Conservation (phyloP, 768 basidiomycete genomes). For the Mycena filopes region DNA sequence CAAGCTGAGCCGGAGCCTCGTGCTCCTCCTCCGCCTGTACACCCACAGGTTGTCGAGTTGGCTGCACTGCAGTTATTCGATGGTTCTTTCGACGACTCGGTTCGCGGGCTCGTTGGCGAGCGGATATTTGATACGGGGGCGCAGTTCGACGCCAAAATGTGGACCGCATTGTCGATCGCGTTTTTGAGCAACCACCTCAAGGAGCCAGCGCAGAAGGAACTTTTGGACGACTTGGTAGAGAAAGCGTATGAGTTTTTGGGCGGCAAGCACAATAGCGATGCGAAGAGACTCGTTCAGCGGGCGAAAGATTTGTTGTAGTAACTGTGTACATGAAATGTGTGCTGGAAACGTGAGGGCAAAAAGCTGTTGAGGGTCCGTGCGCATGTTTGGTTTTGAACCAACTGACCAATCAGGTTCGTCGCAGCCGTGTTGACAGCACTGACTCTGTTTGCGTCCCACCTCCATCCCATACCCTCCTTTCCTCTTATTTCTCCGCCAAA, state of each 20-base stretch:
- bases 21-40: conserved; percentile 30
- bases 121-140: conserved; percentile 43
- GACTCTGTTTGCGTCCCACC: conserved; percentile 42
- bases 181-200: conserved; percentile 53
- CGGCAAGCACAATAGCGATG: conserved; percentile 32
- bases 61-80: conserved; percentile 54
- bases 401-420: background rate
- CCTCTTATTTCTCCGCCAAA: conserved; percentile 38
- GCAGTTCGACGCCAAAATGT: conserved; percentile 48
- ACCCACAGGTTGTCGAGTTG: conserved; percentile 47
- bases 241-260: conserved; percentile 56
- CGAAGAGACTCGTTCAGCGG: conserved; percentile 18
- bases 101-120: conserved; percentile 50
- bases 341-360: background rate
- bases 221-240: conserved; percentile 52
- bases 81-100: conserved; percentile 56
- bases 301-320: conserved; percentile 24
- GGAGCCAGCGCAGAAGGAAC: conserved; percentile 46
- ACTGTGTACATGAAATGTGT: background rate
- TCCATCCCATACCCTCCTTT: conserved; percentile 35
- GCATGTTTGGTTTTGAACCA: conserved; percentile 19
- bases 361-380: conserved; percentile 30
- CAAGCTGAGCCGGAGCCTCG: conserved; percentile 4
- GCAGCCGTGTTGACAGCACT: background rate
- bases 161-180: conserved; percentile 62